Evolutionary conservation across 2,329 filamentous ascomycete genomes (phyloP).

Genomic region (Raffaelea arxii): DNA sequence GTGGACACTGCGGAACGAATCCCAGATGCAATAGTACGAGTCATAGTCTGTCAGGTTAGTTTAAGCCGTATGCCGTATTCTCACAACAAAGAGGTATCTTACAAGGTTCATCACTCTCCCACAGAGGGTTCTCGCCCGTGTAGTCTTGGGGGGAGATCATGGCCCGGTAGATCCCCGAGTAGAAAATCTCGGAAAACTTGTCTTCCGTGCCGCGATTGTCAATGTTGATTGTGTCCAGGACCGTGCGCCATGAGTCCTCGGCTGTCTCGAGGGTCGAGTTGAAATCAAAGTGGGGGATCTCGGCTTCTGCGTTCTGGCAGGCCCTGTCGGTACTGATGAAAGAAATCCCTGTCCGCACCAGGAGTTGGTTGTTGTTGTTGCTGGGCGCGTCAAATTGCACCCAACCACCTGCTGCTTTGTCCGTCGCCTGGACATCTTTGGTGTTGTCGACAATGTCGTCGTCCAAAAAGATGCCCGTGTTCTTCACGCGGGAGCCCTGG

Average conservation of each 20-base stretch:
- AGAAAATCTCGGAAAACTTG: slow-evolving; percentile 53
- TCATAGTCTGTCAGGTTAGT: no score
- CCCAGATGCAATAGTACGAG: slow-evolving; percentile 70
- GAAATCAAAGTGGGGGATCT: slow-evolving; percentile 62
- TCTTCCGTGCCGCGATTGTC: slow-evolving; percentile 9
- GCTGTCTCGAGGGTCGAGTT: slow-evolving; percentile 40
- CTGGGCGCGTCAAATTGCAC: slow-evolving; percentile 44
- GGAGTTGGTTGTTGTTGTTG: slow-evolving; percentile 35
- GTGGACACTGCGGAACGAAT: slow-evolving; percentile 59
- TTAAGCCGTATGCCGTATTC: no score
- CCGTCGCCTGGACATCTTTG: slow-evolving; percentile 40
- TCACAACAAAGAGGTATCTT: no score
- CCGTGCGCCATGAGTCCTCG: slow-evolving; percentile 48
- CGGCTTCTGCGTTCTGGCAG: slow-evolving; percentile 56
- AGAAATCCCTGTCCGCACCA: slow-evolving; percentile 58
- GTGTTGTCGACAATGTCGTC: slow-evolving; percentile 38
- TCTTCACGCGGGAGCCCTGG: slow-evolving; percentile 42
- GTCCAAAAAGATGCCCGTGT: slow-evolving; percentile 49
- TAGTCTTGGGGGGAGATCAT: slow-evolving; percentile 68
- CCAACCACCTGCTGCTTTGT: slow-evolving; percentile 53
- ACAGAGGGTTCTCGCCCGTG: slow-evolving; percentile 61
- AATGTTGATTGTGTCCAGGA: slow-evolving; percentile 42
- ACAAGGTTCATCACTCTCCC: slow-evolving; percentile 56
- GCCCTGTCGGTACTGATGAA: slow-evolving; percentile 58
- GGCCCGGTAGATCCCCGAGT: slow-evolving; percentile 62